Base-by-base conservation (phyloP, 169 alveolate genomes). In the Babesia ovata region DNA sequence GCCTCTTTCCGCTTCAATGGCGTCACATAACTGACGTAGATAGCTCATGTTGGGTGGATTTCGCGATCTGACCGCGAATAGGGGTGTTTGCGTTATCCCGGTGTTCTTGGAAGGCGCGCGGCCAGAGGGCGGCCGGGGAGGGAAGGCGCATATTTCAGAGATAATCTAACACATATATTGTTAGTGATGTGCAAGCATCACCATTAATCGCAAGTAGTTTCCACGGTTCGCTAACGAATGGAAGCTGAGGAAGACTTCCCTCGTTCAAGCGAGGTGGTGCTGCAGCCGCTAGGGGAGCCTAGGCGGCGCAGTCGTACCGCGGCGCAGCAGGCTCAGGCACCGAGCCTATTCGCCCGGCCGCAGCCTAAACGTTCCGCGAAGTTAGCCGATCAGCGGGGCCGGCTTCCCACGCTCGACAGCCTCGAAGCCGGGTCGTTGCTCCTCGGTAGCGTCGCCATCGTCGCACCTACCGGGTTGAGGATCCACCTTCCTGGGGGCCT, bases 361-460 rank as follows among this genome's bases (percentile, higher is more conserved):
- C 28, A 16, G 22, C 53, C 69, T 62, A 54, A 48, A 56, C 74
- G 86, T 36, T 54, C 76, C 16, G 53, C 65, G 10, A 53, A 54
- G 21, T 14, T 28, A 2, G n/a, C 50, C 39, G 12, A 13, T 12
- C 36, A 48, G 17, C 76, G 63, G 11, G 56, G 63, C 22, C 63
- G 57, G 54, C 63, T 73, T 21, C 88, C 88, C 29, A 83, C 69
- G 19, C 17, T 74, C 58, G 86, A 69, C 10, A 59, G 56, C 48
- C 26, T 83, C 22, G 81, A 42, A 10, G 85, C 63, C 10, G 86
- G 90, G 21, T 45, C 90, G 11, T 66, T 83, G 28, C 69, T 75
- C 14, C 21, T 83, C 62, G 90, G 90, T 12, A 71, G 75, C 29
- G 86, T 83, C 1, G 90, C 90, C 21, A 19, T 75, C 45, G 77